Evolutionary conservation across 2,329 filamentous ascomycete genomes (phyloP), one percentile per base, ranked within the genome.

Genomic region (Fusarium albidum): DNA sequence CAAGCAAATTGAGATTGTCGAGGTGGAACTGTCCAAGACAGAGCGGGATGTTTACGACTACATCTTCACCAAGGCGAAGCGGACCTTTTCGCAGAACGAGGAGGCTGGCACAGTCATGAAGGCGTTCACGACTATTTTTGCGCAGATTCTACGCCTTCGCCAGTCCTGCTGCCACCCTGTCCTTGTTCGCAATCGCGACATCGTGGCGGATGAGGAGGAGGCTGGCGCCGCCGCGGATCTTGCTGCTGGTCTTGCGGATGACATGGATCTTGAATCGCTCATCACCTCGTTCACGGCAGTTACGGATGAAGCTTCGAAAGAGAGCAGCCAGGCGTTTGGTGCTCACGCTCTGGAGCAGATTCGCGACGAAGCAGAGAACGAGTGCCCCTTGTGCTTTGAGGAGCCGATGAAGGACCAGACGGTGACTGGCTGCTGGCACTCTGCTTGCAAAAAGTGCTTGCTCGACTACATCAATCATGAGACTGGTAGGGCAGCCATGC

Each of bases 381-480:
- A 99, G 75, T 99, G 95, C 67, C 94, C 95, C 0, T 90, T 99
- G 45, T 99, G 95, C 74, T 86, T 91, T 5, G 94, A 98, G 71
- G 95, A 98, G 71, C 92, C 93, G 4, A 98, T 98, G 92, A 84
- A 91, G 33, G 90, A 97, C 47, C 94, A 96, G 69, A 89, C 90
- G 1, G 95, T 99, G 2, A 98, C 95, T 1, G 91, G 92, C 1
- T 99, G 95, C 74, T 99, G 95, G 92, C 95, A 99, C 73, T 96
- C 91, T 28, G 93, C 95, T 1, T 99, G 95, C 77, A 96, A 95
- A 74, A 89, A 91, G 57, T 99, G 95, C 66, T 77, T 98, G n/a
- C 77, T 96, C 3, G 87, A 92, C 64, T 96, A 92, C 65, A 96
- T 99, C 68, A 86, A 90, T 58, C 92, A 96, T 67, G 90, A 96